phyloP scores from a whole-genome alignment of 2,329 filamentous ascomycete species.

The Akanthomyces lecanii region DNA sequence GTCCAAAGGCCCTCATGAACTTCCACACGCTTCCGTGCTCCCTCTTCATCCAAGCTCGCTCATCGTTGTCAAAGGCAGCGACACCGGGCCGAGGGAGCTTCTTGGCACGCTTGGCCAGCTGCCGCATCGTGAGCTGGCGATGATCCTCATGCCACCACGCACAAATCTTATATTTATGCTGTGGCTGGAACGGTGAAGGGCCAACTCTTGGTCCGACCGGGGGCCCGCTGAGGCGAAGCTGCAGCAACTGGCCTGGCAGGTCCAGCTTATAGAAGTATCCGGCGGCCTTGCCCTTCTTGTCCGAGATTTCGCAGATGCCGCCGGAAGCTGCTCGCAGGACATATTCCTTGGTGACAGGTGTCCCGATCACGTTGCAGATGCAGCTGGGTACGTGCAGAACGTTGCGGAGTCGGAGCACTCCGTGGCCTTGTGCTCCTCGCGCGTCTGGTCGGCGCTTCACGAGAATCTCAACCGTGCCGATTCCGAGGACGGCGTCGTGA shows the following conservation, averaged over 20 bases:
- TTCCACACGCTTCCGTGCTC: neutral
- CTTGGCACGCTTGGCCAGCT: neutral
- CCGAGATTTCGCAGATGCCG: neutral
- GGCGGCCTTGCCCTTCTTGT: neutral
- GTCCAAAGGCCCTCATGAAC: neutral
- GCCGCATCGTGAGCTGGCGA: neutral
- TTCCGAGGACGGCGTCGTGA: conserved; percentile 2
- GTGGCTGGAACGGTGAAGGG: neutral
- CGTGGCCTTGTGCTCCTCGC: conserved; percentile 9
- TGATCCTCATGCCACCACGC: neutral
- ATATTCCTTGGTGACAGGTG: neutral
- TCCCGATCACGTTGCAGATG: conserved; percentile 4
- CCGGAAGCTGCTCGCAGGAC: neutral
- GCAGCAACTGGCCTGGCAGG: neutral
- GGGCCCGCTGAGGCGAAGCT: conserved; percentile 3
- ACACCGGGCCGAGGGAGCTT: no score
- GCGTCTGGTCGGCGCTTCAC: conserved; percentile 12
- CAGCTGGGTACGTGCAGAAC: conserved; percentile 4
- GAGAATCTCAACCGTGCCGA: conserved; percentile 14
- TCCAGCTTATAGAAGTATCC: neutral
- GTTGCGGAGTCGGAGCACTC: conserved; percentile 4
- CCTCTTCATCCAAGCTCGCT: neutral
- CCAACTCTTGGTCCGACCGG: neutral
- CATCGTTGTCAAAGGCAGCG: neutral
- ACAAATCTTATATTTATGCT: neutral